A percentile compares a stretch with the other conserved stretches of the same genome.
Conservation (phyloP, 345 rosid species). For the Eucalyptus polybractea region DNA sequence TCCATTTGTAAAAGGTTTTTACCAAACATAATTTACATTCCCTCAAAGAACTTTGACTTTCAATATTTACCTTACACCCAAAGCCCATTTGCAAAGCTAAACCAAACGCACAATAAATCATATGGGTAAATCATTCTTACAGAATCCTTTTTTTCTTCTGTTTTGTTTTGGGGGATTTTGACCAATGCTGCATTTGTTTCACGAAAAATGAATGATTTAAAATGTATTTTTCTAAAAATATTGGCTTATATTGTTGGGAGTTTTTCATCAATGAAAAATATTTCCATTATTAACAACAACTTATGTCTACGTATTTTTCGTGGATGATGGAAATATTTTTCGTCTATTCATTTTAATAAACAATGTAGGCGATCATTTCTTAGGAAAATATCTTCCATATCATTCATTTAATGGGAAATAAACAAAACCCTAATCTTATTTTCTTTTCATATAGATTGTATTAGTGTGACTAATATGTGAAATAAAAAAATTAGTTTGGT, state of each 20-base stretch:
- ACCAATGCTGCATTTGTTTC: accelerated
- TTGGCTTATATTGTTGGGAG: not conserved
- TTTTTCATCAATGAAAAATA: not conserved
- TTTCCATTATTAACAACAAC: not conserved
- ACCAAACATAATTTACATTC: no score
- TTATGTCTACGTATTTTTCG: not conserved
- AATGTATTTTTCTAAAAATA: not conserved
- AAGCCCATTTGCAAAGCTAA: no score
- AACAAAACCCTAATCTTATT: not conserved
- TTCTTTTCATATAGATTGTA: not conserved
- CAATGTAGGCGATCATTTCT: not conserved
- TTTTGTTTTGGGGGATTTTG: not conserved
- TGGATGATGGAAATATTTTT: not conserved
- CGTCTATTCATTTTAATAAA: not conserved
- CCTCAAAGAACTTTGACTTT: no score
- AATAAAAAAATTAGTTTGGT: not conserved
- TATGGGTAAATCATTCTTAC: not conserved
- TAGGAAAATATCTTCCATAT: not conserved
- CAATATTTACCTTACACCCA: no score
- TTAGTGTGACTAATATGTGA: not conserved
- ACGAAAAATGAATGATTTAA: not conserved
- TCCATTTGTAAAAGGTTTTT: no score
- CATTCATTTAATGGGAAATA: not conserved
- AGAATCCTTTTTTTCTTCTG: no score
- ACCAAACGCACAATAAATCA: no score